Base-by-base conservation (phyloP, 371 early-diverging fungal genomes). In the Lichtheimia corymbifera region DNA sequence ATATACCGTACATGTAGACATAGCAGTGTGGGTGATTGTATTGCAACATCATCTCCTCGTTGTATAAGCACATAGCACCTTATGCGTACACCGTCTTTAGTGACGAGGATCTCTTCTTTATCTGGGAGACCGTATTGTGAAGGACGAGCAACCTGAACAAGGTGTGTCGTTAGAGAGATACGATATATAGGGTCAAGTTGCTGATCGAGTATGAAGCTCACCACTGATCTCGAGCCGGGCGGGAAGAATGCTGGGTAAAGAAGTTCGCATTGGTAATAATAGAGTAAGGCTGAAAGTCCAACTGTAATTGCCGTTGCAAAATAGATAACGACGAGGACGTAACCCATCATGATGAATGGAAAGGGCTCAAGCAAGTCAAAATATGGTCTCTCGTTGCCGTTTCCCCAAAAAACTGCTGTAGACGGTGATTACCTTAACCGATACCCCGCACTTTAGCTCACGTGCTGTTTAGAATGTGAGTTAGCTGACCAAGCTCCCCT, bases 11-110 rank as follows among this genome's bases (percentile, higher is more conserved):
- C 94, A 72, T 96, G 97, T 65, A 90, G 89, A 64, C 90, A 94
- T 2, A 96, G 71, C 17, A 97, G 59, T 0, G 96, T 93, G 35
- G 91, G 88, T 25, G 89, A 84, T 15, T 72, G 68, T 55, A 79
- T 81, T 11, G 87, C 85, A 35, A 79, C 77, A 5, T 78, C 83
- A 30, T 80, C 79, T 22, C 70, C 76, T 5, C 68, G 71, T 51
- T 85, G 84, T 64, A 85, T 82, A 70, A 96, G 91, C 50, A 92
- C 71, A 75, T 93, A 97, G 2, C 90, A 91, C 51, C 83, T 80
- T 54, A 97, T 76, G 50, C 79, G 67, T 51, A 95, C 87, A 40
- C 85, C 86, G 75, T 97, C 98, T 22, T 83, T 77, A 20, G 97
- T 93, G 30, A 73, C 78, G 28, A 97, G 70, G 18, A 95, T 75